A percentile compares a stretch with the other conserved stretches of the same genome.
These are phyloP conservation scores for Coemansia sp. DNA, from an alignment of 192 early-diverging fungal genomes.

Conservation along the genomic window DNA sequence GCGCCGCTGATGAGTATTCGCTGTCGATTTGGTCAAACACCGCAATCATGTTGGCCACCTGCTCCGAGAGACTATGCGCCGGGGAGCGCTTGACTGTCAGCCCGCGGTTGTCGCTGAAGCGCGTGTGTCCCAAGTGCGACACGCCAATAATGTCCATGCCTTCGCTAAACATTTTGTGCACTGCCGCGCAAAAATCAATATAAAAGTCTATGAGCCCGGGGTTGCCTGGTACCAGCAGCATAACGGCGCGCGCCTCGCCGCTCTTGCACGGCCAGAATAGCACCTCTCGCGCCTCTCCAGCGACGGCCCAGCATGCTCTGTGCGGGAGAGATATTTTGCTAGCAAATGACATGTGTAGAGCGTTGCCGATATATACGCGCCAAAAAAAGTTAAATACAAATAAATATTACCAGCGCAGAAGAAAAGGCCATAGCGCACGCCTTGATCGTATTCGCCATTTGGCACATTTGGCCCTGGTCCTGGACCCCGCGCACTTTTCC, in stretches of 20 bases:
- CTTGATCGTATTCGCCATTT: too few species aligned
- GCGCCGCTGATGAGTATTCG: not conserved
- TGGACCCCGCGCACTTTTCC: too few species aligned
- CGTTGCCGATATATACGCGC: not conserved
- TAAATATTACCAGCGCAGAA: not conserved
- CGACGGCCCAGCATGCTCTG: constrained; percentile 26
- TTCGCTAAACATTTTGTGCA: constrained; percentile 49
- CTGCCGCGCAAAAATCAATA: constrained; percentile 59
- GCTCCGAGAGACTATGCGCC: constrained; percentile 23
- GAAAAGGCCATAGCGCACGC: not conserved
- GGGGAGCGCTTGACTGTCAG: constrained; percentile 8
- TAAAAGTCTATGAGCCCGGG: constrained; percentile 83
- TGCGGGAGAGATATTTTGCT: constrained; percentile 24
- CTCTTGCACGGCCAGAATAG: constrained; percentile 36
- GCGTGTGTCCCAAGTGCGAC: constrained; percentile 44
- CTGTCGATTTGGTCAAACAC: constrained; percentile 38
- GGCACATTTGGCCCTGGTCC: too few species aligned
- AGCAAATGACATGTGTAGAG: constrained; percentile 35
- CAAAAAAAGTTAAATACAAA: not conserved
- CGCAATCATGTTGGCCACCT: constrained; percentile 24
- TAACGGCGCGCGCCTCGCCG: constrained; percentile 20
- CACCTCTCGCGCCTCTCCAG: constrained; percentile 36
- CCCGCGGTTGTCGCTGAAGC: constrained; percentile 34
- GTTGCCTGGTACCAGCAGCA: constrained; percentile 67
- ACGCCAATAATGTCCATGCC: constrained; percentile 62